Percentiles rank a stretch among this genome's conserved stretches.
Evolutionary conservation across 106 monocot species (phyloP).

Genomic region (Ottelia alismoides): DNA sequence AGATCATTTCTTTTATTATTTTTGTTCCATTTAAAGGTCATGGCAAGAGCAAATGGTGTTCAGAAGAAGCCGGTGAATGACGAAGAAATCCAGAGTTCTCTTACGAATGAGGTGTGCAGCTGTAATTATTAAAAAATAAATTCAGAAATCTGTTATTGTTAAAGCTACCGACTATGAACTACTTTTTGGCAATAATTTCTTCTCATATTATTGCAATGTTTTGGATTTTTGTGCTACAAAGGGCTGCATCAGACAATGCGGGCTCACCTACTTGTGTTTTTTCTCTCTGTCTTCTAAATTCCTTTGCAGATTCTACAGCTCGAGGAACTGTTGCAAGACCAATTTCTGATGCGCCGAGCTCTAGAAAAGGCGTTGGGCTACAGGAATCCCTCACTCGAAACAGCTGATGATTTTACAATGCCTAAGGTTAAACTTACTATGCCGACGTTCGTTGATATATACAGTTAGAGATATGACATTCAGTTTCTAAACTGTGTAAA

Average conservation of each 20-base stretch:
- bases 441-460: too few species aligned
- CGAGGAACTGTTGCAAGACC: conserved; percentile 67
- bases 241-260: not conserved
- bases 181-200: too few species aligned
- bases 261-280: not conserved
- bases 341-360: conserved; percentile 31
- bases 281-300: not conserved
- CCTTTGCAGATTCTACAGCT: conserved; percentile 66
- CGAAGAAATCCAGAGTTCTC: too few species aligned
- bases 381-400: conserved; percentile 18
- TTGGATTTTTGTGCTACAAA: not conserved
- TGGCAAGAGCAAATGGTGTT: conserved; percentile 13
- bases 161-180: too few species aligned
- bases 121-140: not conserved
- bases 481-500: not conserved
- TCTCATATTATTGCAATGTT: too few species aligned
- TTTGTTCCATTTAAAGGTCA: conserved; percentile 27
- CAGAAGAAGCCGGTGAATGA: too few species aligned
- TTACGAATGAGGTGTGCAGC: conserved; percentile 4
- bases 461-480: too few species aligned
- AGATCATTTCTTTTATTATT: not conserved
- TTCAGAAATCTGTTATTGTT: too few species aligned
- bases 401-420: conserved; percentile 18
- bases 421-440: conserved; percentile 32
- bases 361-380: conserved; percentile 78